A percentile compares a stretch with the other conserved stretches of the same genome.
phyloP scores from a whole-genome alignment of 495 filamentous ascomycete genomes.

The Xylaria grammica region DNA sequence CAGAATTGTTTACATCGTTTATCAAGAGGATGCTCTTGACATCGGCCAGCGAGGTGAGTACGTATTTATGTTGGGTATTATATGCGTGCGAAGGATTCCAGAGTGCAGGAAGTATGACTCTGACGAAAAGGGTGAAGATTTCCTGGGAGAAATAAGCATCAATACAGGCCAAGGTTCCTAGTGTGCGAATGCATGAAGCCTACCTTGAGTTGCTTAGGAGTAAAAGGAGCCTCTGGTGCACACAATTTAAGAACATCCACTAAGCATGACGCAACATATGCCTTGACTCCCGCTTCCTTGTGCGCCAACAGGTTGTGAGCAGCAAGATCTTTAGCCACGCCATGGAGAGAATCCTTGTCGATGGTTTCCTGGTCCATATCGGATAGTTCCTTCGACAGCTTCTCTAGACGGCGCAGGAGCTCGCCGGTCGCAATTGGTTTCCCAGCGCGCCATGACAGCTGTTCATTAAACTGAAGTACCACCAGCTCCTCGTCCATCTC shows the following conservation, averaged over 20 bases:
- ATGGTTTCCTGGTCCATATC: slow-evolving; percentile 87
- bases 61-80: slow-evolving; percentile 89
- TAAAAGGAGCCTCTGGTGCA: slow-evolving; percentile 95
- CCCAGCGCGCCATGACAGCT: slow-evolving; percentile 89
- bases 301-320: slow-evolving; percentile 81
- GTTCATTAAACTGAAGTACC: slow-evolving; percentile 76
- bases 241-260: slow-evolving; percentile 94
- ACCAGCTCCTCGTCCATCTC: slow-evolving; percentile 42
- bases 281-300: slow-evolving; percentile 90
- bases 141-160: slow-evolving; percentile 60
- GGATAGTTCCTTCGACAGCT: slow-evolving; percentile 80
- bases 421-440: slow-evolving; percentile 84
- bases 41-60: slow-evolving; percentile 84
- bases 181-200: slow-evolving; percentile 17
- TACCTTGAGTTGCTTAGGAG: slow-evolving; percentile 87
- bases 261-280: slow-evolving; percentile 85
- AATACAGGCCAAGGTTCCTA: slow-evolving; percentile 13
- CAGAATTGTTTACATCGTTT: slow-evolving; percentile 83
- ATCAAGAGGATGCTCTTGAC: slow-evolving; percentile 94
- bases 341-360: slow-evolving; percentile 76
- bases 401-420: slow-evolving; percentile 78
- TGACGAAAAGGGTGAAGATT: slow-evolving; percentile 89
- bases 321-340: slow-evolving; percentile 88
- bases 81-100: slow-evolving; percentile 89
- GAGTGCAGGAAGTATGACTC: slow-evolving; percentile 80